Evolutionary conservation across 306 rosid genomes (phyloP), one percentile per base, ranked within the genome.

Genomic region (Vachellia pachyceras): DNA sequence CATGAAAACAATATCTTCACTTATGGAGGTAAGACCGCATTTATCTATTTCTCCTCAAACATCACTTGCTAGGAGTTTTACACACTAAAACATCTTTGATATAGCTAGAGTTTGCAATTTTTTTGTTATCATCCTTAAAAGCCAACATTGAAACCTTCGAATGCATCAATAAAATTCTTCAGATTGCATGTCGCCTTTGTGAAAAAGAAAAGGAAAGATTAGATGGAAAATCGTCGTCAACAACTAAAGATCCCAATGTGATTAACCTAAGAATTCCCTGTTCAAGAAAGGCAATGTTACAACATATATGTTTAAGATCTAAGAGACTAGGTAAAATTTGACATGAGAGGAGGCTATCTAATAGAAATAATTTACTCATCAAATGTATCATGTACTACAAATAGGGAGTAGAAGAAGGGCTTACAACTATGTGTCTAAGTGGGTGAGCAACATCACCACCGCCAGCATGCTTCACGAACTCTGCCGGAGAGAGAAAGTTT

Each of bases 381-480:
- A 61, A 81, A 76, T 57, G 80, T 77, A 37, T 74, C 70, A 68
- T 77, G 85, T 88, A 61, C 75, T 76, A 84, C 86, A 89, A 88
- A 81, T 87, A 85, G 44, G 92, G 74, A 52, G 89, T 15, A 71
- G 94, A 84, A 55, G 92, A 87, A 58, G 97, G 92, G 87, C 90
- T 89, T 10, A 96, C 90, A 86, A 92, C 98, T 73, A 93, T 96
- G 75, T 92, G 98, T 80, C 89, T 87, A 23, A 96, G 97, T 4
- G 99, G 99, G 82, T 96, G 79, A 72, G 90, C 77, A 41, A 96
- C 97, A 75, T 96, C 98, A 23, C 91, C 87, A 12, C 99, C 97
- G 69, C 99, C 99, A 52, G 97, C 97, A 85, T 96, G 99, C 87
- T 92, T 93, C 73, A 96, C 98, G 83, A 93, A 96, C 90, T 92